Evolutionary conservation across 306 rosid genomes (phyloP), one percentile per base, ranked within the genome.

Genomic region (Cucumis hystrix): DNA sequence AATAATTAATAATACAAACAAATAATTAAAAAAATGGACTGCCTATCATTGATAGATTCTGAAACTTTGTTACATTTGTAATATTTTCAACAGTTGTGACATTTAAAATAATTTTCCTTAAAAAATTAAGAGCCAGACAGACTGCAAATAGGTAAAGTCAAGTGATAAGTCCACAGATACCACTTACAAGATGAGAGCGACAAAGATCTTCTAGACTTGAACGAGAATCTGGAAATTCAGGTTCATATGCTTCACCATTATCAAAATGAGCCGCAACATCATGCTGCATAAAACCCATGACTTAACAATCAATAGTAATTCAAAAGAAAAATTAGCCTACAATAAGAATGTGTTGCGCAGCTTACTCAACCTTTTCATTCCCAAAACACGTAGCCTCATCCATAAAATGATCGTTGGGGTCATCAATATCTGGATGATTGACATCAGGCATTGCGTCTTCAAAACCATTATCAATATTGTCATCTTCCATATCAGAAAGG

Each of bases 131-230:
- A 59, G 35, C 58, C 15, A 4, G 56, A 3, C 1, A 45, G 20
- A 20, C 20, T 20, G n/a, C 20, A 21, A 14, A 18, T 25, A 69
- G 58, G n/a, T 69, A 13, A 20, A 67, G 52, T 12, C 8, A 5
- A 40, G 73, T 20, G 37, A 45, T 23, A 71, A 71, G 25, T 49
- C 40, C 8, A 49, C 76, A 25, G n/a, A 4, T 41, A 71, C 4
- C 63, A 77, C 93, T 85, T 86, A 95, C 99, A 74, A 95, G 88
- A 86, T 95, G 99, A 89, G 96, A 92, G 79, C 96, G 97, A 80
- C 99, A 95, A 14, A 95, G 91, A 78, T 92, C 98, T 91, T 92
- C 98, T 77, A 91, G 78, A 81, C 85, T 91, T 83, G 82, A 76
- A 72, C 85, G 92, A 80, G 92, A 83, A 81, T 86, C 80, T 55